Conservation (phyloP, 139 green algal genomes). For the Chlorella ohadii region DNA sequence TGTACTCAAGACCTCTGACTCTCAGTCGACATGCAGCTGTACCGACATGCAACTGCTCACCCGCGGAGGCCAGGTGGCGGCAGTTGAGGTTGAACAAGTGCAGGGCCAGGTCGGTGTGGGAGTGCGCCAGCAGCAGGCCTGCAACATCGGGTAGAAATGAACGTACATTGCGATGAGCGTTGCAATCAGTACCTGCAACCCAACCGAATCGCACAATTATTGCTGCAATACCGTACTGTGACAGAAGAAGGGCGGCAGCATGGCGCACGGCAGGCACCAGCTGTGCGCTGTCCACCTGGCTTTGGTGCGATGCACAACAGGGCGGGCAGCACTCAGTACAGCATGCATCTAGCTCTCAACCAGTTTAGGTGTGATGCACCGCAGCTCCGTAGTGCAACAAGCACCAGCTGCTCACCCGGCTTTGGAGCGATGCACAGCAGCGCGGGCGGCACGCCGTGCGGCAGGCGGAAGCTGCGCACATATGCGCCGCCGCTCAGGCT, state of each 20-base stretch:
- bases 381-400: no score
- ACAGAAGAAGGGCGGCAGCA: no score
- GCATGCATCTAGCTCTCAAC: no score
- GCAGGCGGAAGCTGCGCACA: constrained; percentile 11
- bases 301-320: constrained; percentile 10
- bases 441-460: constrained; percentile 1
- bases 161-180: no score
- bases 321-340: not conserved
- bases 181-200: no score
- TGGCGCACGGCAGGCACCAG: no score
- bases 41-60: no score
- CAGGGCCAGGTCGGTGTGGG: constrained; percentile 48
- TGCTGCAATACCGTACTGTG: no score
- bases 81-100: constrained; percentile 60
- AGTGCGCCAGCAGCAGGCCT: constrained; percentile 54
- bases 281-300: not conserved
- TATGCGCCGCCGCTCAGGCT: constrained; percentile 55
- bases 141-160: not conserved
- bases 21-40: no score
- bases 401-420: not conserved
- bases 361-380: no score
- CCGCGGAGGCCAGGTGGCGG: constrained; percentile 33
- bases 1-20: no score
- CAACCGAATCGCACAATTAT: no score
- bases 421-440: constrained; percentile 12